Percentiles rank a stretch among this genome's conserved stretches.
Conservation (phyloP, 2,329 filamentous ascomycete genomes). For the Chaetomium strumarium region DNA sequence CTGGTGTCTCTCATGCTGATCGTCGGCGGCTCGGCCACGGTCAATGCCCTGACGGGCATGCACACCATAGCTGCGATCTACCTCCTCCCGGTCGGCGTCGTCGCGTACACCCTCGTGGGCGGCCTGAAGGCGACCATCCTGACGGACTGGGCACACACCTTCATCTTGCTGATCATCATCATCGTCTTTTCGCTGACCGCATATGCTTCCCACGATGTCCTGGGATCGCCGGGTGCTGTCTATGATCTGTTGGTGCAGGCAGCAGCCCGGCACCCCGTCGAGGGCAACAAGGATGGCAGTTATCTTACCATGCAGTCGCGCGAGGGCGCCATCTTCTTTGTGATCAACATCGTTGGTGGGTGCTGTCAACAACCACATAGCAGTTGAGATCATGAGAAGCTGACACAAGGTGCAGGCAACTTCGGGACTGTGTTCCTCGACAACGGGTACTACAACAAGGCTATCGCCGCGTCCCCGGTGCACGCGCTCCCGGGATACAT, state of each 20-base stretch:
- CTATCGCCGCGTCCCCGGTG: constrained; percentile 79
- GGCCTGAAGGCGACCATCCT: constrained; percentile 85
- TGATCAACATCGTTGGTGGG: constrained; percentile 61
- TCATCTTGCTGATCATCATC: constrained; percentile 79
- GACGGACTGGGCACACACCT: constrained; percentile 81
- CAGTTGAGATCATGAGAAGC: not conserved
- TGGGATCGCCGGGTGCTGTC: constrained; percentile 70
- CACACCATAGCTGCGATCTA: constrained; percentile 77
- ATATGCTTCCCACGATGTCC: constrained; percentile 64
- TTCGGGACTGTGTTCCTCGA: constrained; percentile 82
- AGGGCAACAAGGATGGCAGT: constrained; percentile 72
- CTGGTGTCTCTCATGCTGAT: constrained; percentile 85
- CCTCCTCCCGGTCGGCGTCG: constrained; percentile 72
- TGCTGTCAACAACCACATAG: not conserved
- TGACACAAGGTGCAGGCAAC: constrained; percentile 38
- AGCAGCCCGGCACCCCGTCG: constrained; percentile 63
- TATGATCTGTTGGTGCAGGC: constrained; percentile 73
- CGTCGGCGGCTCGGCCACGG: constrained; percentile 74
- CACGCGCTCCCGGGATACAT: constrained; percentile 86
- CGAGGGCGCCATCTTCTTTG: constrained; percentile 82
- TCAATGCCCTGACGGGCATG: constrained; percentile 65
- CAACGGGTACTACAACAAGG: constrained; percentile 90
- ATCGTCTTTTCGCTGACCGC: constrained; percentile 78
- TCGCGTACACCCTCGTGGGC: constrained; percentile 69
- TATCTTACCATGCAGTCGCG: constrained; percentile 82